phyloP scores from a whole-genome alignment of 805 yeast genomes.

The Pichia membranifaciens region DNA sequence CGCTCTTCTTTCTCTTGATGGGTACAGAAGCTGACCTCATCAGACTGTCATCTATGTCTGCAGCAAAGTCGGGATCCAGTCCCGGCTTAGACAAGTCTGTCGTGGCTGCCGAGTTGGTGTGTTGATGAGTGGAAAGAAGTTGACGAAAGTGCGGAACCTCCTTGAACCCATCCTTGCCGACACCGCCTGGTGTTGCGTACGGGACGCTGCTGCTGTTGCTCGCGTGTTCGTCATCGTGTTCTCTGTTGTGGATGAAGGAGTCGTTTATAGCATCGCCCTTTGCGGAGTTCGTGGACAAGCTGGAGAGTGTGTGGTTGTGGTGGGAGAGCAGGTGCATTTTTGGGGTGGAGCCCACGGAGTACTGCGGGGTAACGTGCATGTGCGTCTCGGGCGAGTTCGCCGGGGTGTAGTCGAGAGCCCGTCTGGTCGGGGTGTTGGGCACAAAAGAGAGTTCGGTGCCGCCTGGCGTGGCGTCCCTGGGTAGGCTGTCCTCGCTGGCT shows the following conservation, averaged over 20 bases:
- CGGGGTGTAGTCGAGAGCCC: constrained; percentile 10
- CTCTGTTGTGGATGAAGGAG: not conserved
- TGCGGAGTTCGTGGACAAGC: constrained; percentile 1
- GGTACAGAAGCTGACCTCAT: constrained; percentile 15
- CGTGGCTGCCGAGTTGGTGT: constrained; percentile 9
- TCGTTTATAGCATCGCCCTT: not conserved
- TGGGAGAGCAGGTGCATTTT: not conserved
- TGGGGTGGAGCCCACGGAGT: constrained; percentile 11
- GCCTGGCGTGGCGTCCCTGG: not conserved
- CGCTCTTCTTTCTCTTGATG: constrained; percentile 1
- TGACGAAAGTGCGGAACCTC: too few relatives aligned
- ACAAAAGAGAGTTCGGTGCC: not conserved
- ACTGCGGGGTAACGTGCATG: constrained; percentile 2
- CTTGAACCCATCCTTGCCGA: not conserved
- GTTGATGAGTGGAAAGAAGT: constrained; percentile 6
- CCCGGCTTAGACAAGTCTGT: not conserved
- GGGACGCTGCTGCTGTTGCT: not conserved
- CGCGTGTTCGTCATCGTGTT: not conserved
- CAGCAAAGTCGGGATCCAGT: not conserved
- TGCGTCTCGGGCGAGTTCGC: constrained; percentile 5
- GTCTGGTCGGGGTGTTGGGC: constrained; percentile 14
- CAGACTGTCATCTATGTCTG: not conserved
- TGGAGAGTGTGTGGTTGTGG: constrained; percentile 6
- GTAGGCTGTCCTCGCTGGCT: too few relatives aligned
- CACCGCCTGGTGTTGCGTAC: not conserved